A percentile compares a stretch with the other conserved stretches of the same genome.
Evolutionary conservation across 257 asterid genomes (phyloP).

Genomic region (Fraxinus pennsylvanica): DNA sequence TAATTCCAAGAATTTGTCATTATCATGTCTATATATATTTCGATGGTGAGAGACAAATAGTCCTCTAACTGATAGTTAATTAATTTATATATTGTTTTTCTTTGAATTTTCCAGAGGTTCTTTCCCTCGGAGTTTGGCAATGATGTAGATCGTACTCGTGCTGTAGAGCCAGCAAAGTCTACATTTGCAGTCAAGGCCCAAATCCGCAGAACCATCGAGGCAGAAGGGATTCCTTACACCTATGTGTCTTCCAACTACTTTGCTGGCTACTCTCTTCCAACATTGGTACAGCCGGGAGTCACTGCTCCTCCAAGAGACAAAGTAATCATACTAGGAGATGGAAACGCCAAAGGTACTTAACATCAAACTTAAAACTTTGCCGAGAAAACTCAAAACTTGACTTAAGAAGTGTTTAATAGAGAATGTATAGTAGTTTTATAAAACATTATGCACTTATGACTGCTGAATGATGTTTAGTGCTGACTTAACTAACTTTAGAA

Average conservation of each 20-base stretch:
- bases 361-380: background rate
- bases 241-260: constrained; percentile 46
- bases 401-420: background rate
- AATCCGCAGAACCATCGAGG: constrained; percentile 59
- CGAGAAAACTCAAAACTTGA: background rate
- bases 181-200: constrained; percentile 38
- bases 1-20: background rate
- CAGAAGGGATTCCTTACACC: constrained; percentile 62
- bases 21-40: background rate
- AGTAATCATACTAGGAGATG: constrained; percentile 64
- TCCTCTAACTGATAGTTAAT: background rate
- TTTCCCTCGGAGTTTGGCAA: constrained; percentile 78
- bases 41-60: background rate
- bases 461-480: too few species aligned
- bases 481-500: too few species aligned
- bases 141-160: constrained; percentile 59
- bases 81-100: background rate
- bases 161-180: constrained; percentile 61
- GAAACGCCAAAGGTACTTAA: constrained; percentile 62
- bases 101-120: constrained; percentile 50
- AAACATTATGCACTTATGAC: too few species aligned
- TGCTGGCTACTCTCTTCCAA: constrained; percentile 58
- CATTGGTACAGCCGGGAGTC: constrained; percentile 48
- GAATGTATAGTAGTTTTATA: too few species aligned
- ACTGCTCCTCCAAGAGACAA: constrained; percentile 62